Base-by-base conservation (phyloP, 2,329 filamentous ascomycete genomes). In the Xylaria arbuscula region DNA sequence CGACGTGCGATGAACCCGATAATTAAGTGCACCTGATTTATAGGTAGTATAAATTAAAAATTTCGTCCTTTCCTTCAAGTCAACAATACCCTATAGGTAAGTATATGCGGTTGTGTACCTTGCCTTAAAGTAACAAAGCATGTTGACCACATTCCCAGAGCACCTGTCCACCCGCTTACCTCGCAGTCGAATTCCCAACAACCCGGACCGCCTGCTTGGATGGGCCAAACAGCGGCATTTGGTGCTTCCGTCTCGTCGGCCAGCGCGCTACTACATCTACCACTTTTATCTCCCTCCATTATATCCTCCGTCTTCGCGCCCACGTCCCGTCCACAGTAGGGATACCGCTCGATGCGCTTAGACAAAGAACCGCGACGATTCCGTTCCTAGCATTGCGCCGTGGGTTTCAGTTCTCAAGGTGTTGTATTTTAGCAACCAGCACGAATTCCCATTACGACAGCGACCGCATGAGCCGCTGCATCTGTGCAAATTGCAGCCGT, bases 281-380 rank as follows among this genome's bases (percentile, higher is more conserved):
- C 11, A 9, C 11, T 15, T 24, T 24, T 17, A 22, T 40, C 11
- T 13, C n/a, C 34, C 17, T 28, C 4, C 15, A 5, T 17, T 28
- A 7, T 17, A 36, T 50, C 6, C 28, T 13, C 40, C 11, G 17
- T 9, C 40, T 42, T 28, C 28, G 40, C 22, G 64, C 22, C 42
- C 22, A 17, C 22, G 17, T 15, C 24, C 40, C 48, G 42, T 34
- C 34, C 8, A 22, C 22, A 19, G 13, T 24, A 4, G 40, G 22
- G 28, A 28, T 42, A 32, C 38, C 36, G 51, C 34, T 61, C 53
- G 22, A 67, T 56, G 62, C 42, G 40, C 64, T 53, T 45, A 48
- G 48, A 60, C 61, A 58, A 36, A 68, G 56, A 58, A 68, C 22
- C 40, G 28, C 55, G 60, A 64, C 59, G 22, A 36, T 48, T 63